Base-by-base conservation (phyloP, 2,329 filamentous ascomycete species). In the Hysterium pulicare region DNA sequence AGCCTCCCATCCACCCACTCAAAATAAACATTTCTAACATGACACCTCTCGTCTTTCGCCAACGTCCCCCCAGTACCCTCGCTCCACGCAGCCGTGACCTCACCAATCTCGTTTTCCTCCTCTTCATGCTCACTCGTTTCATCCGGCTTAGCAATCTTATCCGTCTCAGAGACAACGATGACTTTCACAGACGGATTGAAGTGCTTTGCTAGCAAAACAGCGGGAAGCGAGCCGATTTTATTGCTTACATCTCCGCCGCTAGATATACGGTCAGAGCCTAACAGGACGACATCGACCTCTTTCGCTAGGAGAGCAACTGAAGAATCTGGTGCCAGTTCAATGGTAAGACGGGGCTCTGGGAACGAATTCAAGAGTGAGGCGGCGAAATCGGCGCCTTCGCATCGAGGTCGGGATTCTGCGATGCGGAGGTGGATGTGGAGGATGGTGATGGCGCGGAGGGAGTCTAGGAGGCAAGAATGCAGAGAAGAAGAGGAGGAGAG, bases 381-480 rank as follows among this genome's bases (percentile, higher is more conserved):
- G 4, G 78, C 79, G 39, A 82, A 71, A 7, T 70, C 74, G 4
- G 78, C 78, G 6, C 83, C 84, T 62, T 87, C 83, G 49, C 75
- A 86, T 1, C 82, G 69, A 0, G 84, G 84, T 1, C 83, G 71
- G 2, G 83, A 86, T 58, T 87, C 83, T 3, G 87, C 70, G 22
- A 87, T 69, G 4, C 74, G 75, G 15, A 87, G 60, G 38, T 82
- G 73, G 7, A 85, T 55, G 0, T 47, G 53, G 22, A 50, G 6
- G 72, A 57, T 1, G 53, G 59, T 2, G 67, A 56, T 1, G 52
- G 49, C 1, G 55, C 49, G 9, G 31, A 74, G 62, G 2, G 70
- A 62, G 21, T 72, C 64, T 2, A 71, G 51, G 9, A 86, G 67
- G 38, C 70, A 72, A 13, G 69, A 58, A 3, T 64, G 67, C 45